Evolutionary conservation across 345 rosid genomes (phyloP), one percentile per base, ranked within the genome.

Genomic region (Durio zibethinus): DNA sequence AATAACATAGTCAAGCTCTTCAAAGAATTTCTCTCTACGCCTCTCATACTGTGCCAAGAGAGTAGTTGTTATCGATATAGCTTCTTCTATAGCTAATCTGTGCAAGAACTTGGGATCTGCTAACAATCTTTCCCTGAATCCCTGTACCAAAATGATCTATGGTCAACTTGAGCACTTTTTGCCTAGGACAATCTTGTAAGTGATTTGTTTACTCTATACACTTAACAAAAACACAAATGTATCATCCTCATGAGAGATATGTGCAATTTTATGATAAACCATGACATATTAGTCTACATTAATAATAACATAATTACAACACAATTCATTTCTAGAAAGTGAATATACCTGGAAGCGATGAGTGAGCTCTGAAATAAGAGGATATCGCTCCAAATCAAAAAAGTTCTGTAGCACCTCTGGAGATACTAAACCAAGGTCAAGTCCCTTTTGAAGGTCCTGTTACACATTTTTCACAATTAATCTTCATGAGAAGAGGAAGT

Each of bases 331-430:
- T 43, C 14, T 40, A 52, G 65, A 38, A 64, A 52, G 42, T 27
- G 27, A 62, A 25, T 50, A 47, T 92, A 92, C 98, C 97, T 92
- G 97, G 82, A 94, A 94, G 62, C 92, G 86, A 61, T 87, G 86
- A 73, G 94, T 86, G 73, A 94, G 97, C 85, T 94, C 97, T 14
- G 91, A 87, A 80, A 91, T 84, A 69, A 92, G 79, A 81, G 97
- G 98, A 88, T 91, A 89, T 27, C 87, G 87, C 86, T 94, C 97
- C 76, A 94, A 83, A 84, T 91, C 94, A 76, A 94, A 91, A 86
- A 94, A 91, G 83, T 90, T 94, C 86, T 94, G 97, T 78, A 94
- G 90, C 35, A 88, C 97, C 82, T 94, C 97, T 50, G 98, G 97
- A 53, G 97, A 94, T 81, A 94, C 92, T 64, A 94, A 75, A 60